Conservation (phyloP, 1,139 yeast genomes). For the Hyphopichia burtonii region DNA sequence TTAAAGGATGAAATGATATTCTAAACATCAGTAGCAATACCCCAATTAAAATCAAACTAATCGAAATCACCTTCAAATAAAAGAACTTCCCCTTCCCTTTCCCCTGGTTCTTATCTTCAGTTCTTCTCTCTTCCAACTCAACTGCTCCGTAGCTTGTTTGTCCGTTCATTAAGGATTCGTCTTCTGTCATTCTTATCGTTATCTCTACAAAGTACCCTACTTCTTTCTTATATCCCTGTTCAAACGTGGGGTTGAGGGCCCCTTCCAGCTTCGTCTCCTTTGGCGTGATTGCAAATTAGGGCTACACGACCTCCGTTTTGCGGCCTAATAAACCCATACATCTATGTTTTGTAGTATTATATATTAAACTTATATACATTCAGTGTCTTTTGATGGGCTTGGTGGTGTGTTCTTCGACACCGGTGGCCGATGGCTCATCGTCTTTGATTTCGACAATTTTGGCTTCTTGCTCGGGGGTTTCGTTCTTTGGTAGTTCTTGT, state of each 20-base stretch:
- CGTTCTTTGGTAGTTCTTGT: not conserved
- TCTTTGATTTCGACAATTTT: constrained; percentile 2
- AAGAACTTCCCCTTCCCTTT: not conserved
- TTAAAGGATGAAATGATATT: not conserved
- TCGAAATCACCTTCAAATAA: not conserved
- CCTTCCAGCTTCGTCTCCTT: not conserved
- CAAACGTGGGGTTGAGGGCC: not conserved
- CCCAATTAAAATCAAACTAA: not conserved
- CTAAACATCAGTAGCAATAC: not conserved
- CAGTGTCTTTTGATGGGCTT: constrained; percentile 19
- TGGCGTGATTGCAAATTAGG: not conserved
- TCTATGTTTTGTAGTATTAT: too few relatives aligned
- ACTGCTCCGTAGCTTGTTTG: not conserved
- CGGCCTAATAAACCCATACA: too few relatives aligned
- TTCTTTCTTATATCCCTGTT: not conserved
- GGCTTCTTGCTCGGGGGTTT: not conserved
- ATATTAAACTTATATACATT: constrained; percentile 1
- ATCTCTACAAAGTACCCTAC: too few relatives aligned
- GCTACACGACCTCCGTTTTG: not conserved
- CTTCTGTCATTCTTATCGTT: not conserved
- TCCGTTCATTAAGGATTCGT: not conserved
- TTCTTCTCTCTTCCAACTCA: not conserved
- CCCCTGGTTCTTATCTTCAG: not conserved
- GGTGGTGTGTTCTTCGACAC: constrained; percentile 24
- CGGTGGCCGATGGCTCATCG: constrained; percentile 9